phyloP scores from a whole-genome alignment of 306 rosid genomes.

The Quercus parvula region DNA sequence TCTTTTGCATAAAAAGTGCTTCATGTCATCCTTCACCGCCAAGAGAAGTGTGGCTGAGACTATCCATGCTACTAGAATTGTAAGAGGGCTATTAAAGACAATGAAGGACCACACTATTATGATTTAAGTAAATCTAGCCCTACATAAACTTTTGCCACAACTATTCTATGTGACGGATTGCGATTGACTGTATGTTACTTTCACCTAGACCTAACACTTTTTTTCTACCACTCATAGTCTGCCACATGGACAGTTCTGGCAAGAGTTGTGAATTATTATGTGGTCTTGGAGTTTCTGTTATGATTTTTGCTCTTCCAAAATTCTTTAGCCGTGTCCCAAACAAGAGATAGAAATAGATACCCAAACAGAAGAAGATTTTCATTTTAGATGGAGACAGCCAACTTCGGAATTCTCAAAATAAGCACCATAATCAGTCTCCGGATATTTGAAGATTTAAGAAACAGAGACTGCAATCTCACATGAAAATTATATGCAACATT shows the following conservation, averaged over 20 bases:
- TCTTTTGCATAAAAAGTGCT: too few relatives aligned
- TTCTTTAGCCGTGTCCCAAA: neutral
- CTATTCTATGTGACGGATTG: too few relatives aligned
- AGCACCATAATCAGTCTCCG: neutral
- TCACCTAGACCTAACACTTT: too few relatives aligned
- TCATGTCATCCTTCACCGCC: too few relatives aligned
- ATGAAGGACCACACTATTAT: neutral
- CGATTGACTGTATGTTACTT: too few relatives aligned
- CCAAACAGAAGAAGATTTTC: neutral
- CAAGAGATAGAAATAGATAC: neutral
- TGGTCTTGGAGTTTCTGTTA: neutral
- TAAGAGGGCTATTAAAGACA: neutral
- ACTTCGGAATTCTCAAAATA: neutral
- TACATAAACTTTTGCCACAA: too few relatives aligned
- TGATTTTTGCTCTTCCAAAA: neutral
- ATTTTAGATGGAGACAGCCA: neutral
- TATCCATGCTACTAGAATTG: neutral
- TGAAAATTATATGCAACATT: neutral
- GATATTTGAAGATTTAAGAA: neutral
- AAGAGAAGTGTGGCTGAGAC: neutral
- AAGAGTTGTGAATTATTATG: too few relatives aligned
- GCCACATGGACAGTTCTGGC: too few relatives aligned
- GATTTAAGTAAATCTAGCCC: too few relatives aligned
- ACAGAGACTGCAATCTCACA: neutral
- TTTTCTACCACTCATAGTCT: too few relatives aligned